Evolutionary conservation across 73 alveolate species (phyloP).

Genomic region (Tetrahymena thermophila): DNA sequence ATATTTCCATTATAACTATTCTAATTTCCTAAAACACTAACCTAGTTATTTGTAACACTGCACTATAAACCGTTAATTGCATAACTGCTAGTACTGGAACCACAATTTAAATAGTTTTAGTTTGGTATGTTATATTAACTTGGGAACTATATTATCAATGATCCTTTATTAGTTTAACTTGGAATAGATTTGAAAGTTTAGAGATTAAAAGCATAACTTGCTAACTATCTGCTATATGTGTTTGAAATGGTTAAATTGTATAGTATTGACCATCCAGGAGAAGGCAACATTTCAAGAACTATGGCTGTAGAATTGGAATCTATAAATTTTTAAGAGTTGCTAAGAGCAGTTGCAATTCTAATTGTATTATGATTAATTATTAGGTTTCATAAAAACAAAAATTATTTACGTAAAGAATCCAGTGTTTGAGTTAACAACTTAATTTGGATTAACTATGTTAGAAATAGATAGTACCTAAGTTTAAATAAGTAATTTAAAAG

Average conservation of each 20-base stretch:
- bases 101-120: neutral
- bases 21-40: neutral
- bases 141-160: neutral
- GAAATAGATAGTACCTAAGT: neutral
- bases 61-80: neutral
- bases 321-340: neutral
- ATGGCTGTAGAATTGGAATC: slow-evolving; percentile 20
- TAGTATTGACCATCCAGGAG: slow-evolving; percentile 37
- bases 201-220: slow-evolving; percentile 6
- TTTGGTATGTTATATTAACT: neutral
- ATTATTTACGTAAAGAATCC: slow-evolving; percentile 10
- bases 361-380: neutral
- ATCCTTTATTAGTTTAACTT: neutral
- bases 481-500: neutral
- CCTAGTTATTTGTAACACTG: neutral
- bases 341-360: neutral
- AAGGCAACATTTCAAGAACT: slow-evolving; percentile 31
- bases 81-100: neutral
- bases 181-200: slow-evolving; percentile 17
- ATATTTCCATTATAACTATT: neutral
- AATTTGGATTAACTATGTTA: slow-evolving; percentile 31
- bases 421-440: slow-evolving; percentile 15
- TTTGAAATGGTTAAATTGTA: neutral
- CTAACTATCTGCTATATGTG: slow-evolving; percentile 15
- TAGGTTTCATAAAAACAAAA: neutral